Conservation (phyloP, 73 alveolate species). For the Tetrahymena thermophila region DNA sequence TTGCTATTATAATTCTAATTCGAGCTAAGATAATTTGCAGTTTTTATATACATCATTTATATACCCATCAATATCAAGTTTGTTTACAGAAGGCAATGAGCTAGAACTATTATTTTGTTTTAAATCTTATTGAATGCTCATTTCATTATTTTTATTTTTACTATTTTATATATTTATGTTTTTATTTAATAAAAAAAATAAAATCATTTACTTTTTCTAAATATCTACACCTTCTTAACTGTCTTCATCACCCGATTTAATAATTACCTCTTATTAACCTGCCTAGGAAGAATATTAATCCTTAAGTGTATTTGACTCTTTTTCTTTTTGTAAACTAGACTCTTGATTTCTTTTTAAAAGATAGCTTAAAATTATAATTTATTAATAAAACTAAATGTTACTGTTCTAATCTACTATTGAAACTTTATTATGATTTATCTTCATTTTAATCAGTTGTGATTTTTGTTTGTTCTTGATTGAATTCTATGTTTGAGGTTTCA, state of each 20-base stretch:
- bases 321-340: background rate
- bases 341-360: background rate
- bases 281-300: background rate
- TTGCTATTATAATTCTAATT: background rate
- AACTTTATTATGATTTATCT: no score
- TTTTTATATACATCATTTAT: background rate
- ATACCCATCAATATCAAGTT: background rate
- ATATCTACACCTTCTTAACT: background rate
- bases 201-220: background rate
- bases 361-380: no score
- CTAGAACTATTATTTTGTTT: background rate
- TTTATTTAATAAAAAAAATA: no score
- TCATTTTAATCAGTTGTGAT: background rate
- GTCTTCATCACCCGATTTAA: background rate
- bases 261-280: no score
- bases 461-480: background rate
- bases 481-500: no score
- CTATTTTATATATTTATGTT: background rate
- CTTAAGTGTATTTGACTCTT: no score
- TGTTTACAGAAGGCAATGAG: background rate
- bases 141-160: background rate
- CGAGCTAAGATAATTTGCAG: background rate
- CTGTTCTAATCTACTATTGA: background rate
- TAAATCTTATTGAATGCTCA: background rate
- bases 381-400: no score